Evolutionary conservation across 495 filamentous ascomycete genomes (phyloP), one percentile per base, ranked within the genome.

Genomic region (Hypoxylon fragiforme): DNA sequence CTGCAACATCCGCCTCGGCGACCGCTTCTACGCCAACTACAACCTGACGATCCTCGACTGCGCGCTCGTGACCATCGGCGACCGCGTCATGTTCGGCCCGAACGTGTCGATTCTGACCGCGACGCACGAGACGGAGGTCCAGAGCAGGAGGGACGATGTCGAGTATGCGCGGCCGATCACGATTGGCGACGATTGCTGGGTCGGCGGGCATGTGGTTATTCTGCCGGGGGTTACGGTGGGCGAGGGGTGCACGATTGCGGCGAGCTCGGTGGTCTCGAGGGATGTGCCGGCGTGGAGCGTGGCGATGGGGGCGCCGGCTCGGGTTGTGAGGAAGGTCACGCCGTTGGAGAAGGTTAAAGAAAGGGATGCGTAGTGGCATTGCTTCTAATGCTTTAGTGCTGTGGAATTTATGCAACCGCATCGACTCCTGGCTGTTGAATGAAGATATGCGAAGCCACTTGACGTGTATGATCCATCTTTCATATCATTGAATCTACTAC

Each of bases 241-340:
- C 0, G 87, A 90, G 0, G 65, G 65, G 3, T 60, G 54, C 38
- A 85, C 85, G 0, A 77, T 96, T 60, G 91, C 89, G 0, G 90
- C 92, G n/a, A 90, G 89, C 0, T 90, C 87, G 68, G 90, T 96
- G 14, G 92, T 96, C 8, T 95, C 89, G 1, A 96, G 87, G 79
- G 83, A 89, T 66, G 22, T 60, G 15, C 57, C 50, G 11, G 19
- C 50, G 1, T 60, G 50, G 50, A 60, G 54, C 15, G 59, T 66
- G 14, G 63, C 63, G 4, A 55, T 66, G 39, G 63, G 63, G 4
- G 43, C 59, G 1, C 63, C 63, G 13, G 63, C 63, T 7, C 51
- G 54, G 39, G 63, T 66, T 5, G 48, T 66, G 15, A 63, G 50
- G 35, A 66, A 60, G 28, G 63, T 66, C 31, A 56, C 54, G 2